phyloP scores from a whole-genome alignment of 352 stramenopile genomes.

The Blastocystis sp. region DNA sequence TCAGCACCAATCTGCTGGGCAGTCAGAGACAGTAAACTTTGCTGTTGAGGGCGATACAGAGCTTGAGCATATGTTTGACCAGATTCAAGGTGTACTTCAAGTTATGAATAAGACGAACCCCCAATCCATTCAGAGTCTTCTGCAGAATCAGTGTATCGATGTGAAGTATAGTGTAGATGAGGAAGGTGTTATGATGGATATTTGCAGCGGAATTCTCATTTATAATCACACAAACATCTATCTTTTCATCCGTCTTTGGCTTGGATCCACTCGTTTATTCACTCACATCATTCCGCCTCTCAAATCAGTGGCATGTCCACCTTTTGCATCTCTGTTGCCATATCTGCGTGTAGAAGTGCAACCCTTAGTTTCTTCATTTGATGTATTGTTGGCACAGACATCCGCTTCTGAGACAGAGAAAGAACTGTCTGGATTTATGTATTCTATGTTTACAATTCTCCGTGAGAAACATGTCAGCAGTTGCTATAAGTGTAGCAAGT shows the following conservation, averaged over 20 bases:
- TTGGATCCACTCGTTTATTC: background rate
- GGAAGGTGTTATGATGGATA: background rate
- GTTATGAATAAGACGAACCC: background rate
- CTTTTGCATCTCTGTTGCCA: background rate
- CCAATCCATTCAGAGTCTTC: background rate
- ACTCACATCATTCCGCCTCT: background rate
- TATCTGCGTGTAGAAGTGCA: slow-evolving; percentile 1
- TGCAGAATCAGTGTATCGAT: background rate
- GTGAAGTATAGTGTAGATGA: background rate
- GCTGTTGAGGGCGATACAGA: background rate
- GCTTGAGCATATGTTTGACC: background rate
- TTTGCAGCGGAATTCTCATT: background rate
- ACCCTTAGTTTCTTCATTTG: background rate
- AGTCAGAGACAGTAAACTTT: background rate
- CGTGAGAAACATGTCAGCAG: background rate
- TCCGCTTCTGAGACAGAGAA: background rate
- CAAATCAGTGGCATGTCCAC: background rate
- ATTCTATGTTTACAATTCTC: background rate
- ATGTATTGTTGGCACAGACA: background rate
- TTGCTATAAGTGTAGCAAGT: background rate
- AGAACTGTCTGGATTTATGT: background rate
- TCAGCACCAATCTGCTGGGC: background rate
- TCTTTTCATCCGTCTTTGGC: background rate
- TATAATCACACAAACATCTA: background rate
- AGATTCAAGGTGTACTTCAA: background rate